Evolutionary conservation across 2,329 filamentous ascomycete genomes (phyloP).

Genomic region (Cryphonectria nitschkei): DNA sequence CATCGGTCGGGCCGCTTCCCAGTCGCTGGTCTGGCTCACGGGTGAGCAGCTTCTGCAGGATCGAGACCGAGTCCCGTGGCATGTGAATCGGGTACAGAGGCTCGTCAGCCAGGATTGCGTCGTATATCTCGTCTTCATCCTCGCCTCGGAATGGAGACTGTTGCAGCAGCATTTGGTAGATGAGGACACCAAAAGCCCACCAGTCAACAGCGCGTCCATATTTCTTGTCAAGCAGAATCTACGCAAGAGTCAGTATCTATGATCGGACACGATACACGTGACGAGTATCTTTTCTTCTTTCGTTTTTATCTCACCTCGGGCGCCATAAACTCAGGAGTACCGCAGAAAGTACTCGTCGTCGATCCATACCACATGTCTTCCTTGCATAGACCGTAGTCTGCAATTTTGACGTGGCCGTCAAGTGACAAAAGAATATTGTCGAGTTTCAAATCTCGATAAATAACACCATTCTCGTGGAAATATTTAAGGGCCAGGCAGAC

Average conservation of each 20-base stretch:
- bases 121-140: conserved; percentile 99
- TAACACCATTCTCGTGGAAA: conserved; percentile 99
- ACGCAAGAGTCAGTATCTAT: neutral
- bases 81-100: conserved; percentile 98
- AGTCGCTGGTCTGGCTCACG: conserved; percentile 92
- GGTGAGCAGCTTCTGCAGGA: conserved; percentile 94
- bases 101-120: conserved; percentile 96
- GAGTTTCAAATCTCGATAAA: conserved; percentile 96
- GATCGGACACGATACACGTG: neutral
- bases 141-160: conserved; percentile 98
- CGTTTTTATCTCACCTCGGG: conserved; percentile 73
- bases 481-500: conserved; percentile 97
- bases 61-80: conserved; percentile 96
- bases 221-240: conserved; percentile 98
- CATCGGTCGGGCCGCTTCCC: conserved; percentile 93
- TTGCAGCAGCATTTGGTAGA: conserved; percentile 99
- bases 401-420: conserved; percentile 98
- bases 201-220: conserved; percentile 97
- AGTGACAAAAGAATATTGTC: conserved; percentile 90
- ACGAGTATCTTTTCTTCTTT: conserved; percentile 9
- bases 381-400: conserved; percentile 97
- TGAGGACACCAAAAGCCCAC: conserved; percentile 99
- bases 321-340: conserved; percentile 99
- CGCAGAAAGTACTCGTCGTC: conserved; percentile 96
- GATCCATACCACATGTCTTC: conserved; percentile 99